Evolutionary conservation across 192 early-diverging fungal species (phyloP).

Genomic region (Dissophora ornata): DNA sequence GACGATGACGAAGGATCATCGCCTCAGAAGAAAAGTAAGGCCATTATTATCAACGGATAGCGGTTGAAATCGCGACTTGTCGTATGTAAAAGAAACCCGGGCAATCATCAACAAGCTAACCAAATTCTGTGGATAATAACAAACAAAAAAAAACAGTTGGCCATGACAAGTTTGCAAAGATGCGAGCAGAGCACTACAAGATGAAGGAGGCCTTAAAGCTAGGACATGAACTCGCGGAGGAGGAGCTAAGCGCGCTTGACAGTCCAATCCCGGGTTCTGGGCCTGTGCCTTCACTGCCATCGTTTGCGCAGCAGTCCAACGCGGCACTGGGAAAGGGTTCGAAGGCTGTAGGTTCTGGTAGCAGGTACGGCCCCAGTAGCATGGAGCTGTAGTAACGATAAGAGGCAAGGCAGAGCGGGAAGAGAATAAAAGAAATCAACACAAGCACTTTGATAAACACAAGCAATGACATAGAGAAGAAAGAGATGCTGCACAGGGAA

Average conservation of each 20-base stretch:
- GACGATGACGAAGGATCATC: conserved; percentile 62
- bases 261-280: conserved; percentile 3
- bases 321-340: background rate
- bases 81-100: too few species aligned
- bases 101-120: too few species aligned
- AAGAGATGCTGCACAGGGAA: too few species aligned
- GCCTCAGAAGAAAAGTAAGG: conserved; percentile 35
- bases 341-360: too few species aligned
- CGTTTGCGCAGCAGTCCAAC: conserved; percentile 28
- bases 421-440: too few species aligned
- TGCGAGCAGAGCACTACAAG: conserved; percentile 91
- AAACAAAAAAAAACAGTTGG: too few species aligned
- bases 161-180: conserved; percentile 79
- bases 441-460: too few species aligned
- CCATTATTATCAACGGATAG: too few species aligned
- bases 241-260: conserved; percentile 41
- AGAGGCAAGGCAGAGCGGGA: too few species aligned
- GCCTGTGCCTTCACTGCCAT: conserved; percentile 33
- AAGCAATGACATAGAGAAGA: too few species aligned
- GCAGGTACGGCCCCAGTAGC: background rate
- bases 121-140: too few species aligned
- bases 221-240: conserved; percentile 64
- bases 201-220: conserved; percentile 80
- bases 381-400: background rate
- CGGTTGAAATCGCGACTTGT: too few species aligned